A percentile compares a stretch with the other conserved stretches of the same genome.
Conservation (phyloP, 2,329 filamentous ascomycete species). For the Fusarium sp. region DNA sequence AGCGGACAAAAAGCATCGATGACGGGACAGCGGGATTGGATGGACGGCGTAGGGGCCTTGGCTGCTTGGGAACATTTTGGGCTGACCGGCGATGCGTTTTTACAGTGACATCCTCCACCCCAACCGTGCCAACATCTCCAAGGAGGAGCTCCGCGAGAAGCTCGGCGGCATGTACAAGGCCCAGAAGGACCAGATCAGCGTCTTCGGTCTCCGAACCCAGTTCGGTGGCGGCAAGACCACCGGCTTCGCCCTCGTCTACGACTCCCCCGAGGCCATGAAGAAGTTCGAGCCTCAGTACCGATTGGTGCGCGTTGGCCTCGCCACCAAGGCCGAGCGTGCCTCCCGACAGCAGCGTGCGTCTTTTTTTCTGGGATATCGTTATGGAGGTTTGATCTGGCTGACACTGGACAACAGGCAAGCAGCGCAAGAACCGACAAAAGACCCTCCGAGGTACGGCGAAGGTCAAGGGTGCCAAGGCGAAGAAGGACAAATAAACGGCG, state of each 20-base stretch:
- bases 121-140: slow-evolving; percentile 97
- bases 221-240: slow-evolving; percentile 99
- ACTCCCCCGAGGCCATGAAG: slow-evolving; percentile 98
- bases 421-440: slow-evolving; percentile 99
- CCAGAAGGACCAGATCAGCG: slow-evolving; percentile 95
- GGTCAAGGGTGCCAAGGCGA: slow-evolving; percentile 93
- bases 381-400: slow-evolving; percentile 12
- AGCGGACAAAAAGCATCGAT: slow-evolving; percentile 22
- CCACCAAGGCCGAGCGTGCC: slow-evolving; percentile 95
- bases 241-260: slow-evolving; percentile 98
- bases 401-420: slow-evolving; percentile 80
- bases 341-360: slow-evolving; percentile 98
- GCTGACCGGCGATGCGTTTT: slow-evolving; percentile 41
- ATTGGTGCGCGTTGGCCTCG: slow-evolving; percentile 91
- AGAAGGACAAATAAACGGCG: slow-evolving; percentile 87
- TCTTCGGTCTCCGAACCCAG: slow-evolving; percentile 98
- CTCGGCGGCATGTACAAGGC: slow-evolving; percentile 97
- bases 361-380: neutral
- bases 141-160: slow-evolving; percentile 97
- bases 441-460: slow-evolving; percentile 97
- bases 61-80: slow-evolving; percentile 36
- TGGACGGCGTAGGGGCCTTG: slow-evolving; percentile 3
- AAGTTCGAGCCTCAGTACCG: slow-evolving; percentile 99
- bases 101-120: slow-evolving; percentile 98
- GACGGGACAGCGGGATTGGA: neutral